phyloP scores from a whole-genome alignment of 495 filamentous ascomycete genomes.

The Talaromyces proteolyticus region DNA sequence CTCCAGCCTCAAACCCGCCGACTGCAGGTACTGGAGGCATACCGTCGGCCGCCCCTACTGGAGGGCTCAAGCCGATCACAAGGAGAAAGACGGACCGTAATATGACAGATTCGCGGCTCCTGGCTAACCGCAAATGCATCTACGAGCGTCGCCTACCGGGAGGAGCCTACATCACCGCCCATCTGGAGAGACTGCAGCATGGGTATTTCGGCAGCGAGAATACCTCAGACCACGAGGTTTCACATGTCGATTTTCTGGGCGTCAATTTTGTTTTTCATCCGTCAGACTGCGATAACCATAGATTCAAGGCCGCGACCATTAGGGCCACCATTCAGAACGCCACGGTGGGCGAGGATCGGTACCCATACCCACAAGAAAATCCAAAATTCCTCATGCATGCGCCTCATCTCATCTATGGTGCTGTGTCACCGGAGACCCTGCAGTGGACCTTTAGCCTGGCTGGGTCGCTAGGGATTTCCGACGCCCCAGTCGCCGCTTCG shows the following conservation, averaged over 20 bases:
- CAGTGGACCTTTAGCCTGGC: constrained; percentile 47
- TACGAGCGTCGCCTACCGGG: constrained; percentile 46
- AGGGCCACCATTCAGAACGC: constrained; percentile 25
- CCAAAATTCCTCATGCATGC: constrained; percentile 46
- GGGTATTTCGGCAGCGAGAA: constrained; percentile 37
- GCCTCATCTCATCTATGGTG: constrained; percentile 45
- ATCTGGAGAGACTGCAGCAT: constrained; percentile 46
- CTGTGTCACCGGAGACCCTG: constrained; percentile 45
- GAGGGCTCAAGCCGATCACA: not conserved
- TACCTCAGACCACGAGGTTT: constrained; percentile 33
- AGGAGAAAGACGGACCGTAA: constrained; percentile 23
- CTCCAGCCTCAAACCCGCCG: not conserved
- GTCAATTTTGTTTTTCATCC: constrained; percentile 47
- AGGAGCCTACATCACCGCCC: constrained; percentile 44
- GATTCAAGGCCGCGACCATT: constrained; percentile 44
- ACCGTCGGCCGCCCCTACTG: not conserved
- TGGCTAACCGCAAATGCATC: constrained; percentile 39
- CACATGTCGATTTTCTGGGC: constrained; percentile 46
- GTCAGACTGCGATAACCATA: constrained; percentile 28
- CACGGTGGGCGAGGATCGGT: constrained; percentile 6
- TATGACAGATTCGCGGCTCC: constrained; percentile 34
- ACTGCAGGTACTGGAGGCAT: not conserved
- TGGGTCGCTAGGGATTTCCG: constrained; percentile 41
- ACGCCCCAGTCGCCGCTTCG: constrained; percentile 37
- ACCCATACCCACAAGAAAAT: constrained; percentile 13